phyloP scores from a whole-genome alignment of 371 early-diverging fungal genomes.

The Mucor indicus region DNA sequence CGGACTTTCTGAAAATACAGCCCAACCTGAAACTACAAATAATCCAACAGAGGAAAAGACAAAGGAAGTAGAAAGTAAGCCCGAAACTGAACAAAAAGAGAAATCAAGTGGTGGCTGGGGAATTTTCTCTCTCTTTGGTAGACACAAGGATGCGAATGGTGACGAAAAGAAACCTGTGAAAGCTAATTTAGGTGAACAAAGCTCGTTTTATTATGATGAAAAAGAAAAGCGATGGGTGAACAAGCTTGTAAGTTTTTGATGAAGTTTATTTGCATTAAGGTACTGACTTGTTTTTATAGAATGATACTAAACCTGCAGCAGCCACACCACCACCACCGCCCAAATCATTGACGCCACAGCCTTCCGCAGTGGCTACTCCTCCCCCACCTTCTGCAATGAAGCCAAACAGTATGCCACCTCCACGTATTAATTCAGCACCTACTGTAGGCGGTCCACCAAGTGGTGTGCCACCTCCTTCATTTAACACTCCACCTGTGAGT shows the following conservation, averaged over 20 bases:
- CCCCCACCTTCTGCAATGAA: conserved; percentile 1
- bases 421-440: conserved; percentile 28
- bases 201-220: conserved; percentile 66
- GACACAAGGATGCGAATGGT: conserved; percentile 33
- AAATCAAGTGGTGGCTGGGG: conserved; percentile 47
- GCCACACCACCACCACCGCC: conserved; percentile 29
- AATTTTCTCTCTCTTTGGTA: conserved; percentile 46
- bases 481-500: conserved; percentile 27
- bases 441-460: conserved; percentile 7
- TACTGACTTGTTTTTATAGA: conserved; percentile 1
- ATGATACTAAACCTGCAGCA: conserved; percentile 26
- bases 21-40: conserved; percentile 4
- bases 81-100: conserved; percentile 19
- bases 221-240: conserved; percentile 61
- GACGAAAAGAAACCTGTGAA: conserved; percentile 50
- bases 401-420: conserved; percentile 20
- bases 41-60: conserved; percentile 18
- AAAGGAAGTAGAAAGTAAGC: conserved; percentile 16
- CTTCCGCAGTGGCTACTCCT: neutral
- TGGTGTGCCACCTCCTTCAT: conserved; percentile 13
- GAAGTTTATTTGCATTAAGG: neutral
- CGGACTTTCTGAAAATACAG: neutral
- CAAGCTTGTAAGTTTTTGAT: conserved; percentile 34
- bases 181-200: conserved; percentile 71
- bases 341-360: conserved; percentile 3